A percentile compares a stretch with the other conserved stretches of the same genome.
Evolutionary conservation across 176 grass and related monocot species (phyloP).

Genomic region (Bonia amplexicaulis): DNA sequence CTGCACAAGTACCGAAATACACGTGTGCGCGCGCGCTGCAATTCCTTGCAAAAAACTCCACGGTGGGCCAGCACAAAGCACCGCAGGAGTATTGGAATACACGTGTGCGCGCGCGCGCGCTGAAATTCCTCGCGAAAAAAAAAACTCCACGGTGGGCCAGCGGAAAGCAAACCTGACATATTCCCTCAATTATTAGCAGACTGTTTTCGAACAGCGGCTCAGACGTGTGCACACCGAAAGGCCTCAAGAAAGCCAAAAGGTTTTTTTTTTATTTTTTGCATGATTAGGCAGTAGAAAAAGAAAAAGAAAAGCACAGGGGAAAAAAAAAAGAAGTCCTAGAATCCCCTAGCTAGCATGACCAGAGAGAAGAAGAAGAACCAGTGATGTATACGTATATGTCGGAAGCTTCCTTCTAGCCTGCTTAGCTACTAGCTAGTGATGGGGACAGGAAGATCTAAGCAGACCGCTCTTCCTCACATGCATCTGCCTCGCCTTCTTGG

Average conservation of each 20-base stretch:
- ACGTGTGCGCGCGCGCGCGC: neutral
- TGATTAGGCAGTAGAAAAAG: constrained; percentile 18
- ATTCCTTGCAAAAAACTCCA: neutral
- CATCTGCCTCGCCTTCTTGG: neutral
- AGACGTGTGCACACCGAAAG: constrained; percentile 42
- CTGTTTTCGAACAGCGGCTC: constrained; percentile 6
- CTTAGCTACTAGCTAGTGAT: neutral
- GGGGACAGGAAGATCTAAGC: constrained; percentile 23
- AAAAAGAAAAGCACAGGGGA: neutral
- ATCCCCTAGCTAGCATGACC: neutral
- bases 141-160: constrained; percentile 1
- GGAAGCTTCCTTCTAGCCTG: neutral
- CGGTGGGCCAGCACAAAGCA: no score
- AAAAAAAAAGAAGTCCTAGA: neutral
- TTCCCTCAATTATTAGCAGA: constrained; percentile 38
- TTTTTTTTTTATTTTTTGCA: no score
- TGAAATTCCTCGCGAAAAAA: neutral
- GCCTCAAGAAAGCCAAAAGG: neutral
- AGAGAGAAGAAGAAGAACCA: no score
- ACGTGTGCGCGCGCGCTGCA: neutral
- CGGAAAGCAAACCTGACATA: neutral
- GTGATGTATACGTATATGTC: neutral
- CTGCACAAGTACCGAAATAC: neutral
- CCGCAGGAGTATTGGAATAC: neutral
- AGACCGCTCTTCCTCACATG: constrained; percentile 26